A percentile compares a stretch with the other conserved stretches of the same genome.
Conservation (phyloP, 106 monocot genomes). For the Agapanthus africanus region DNA sequence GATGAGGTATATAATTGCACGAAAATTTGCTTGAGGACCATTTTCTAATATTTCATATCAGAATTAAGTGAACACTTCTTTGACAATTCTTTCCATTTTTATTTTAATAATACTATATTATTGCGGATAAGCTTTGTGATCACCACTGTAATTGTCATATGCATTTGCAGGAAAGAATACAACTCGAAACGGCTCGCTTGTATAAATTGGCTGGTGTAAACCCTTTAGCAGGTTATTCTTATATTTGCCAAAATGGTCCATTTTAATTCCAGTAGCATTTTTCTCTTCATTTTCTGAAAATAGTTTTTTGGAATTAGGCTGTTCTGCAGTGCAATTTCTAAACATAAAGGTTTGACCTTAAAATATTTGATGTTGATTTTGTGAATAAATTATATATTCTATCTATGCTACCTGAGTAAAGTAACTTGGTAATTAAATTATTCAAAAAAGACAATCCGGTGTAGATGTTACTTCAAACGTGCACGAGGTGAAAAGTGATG, state of each 20-base stretch:
- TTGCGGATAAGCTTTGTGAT: not conserved
- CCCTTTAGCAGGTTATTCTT: conserved; percentile 69
- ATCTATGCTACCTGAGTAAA: not conserved
- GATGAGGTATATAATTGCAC: too few species aligned
- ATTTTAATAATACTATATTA: not conserved
- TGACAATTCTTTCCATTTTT: not conserved
- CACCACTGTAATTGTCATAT: not conserved
- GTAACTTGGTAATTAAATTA: not conserved
- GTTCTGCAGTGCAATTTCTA: not conserved
- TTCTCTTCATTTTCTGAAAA: not conserved
- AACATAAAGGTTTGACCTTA: not conserved
- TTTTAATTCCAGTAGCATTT: not conserved
- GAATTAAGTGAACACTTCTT: not conserved
- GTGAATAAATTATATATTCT: not conserved
- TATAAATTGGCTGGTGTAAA: conserved; percentile 93
- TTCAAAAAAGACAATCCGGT: not conserved
- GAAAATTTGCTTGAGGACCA: too few species aligned
- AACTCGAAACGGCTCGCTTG: conserved; percentile 88
- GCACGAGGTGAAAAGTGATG: not conserved
- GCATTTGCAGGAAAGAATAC: conserved; percentile 81
- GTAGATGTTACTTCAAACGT: not conserved
- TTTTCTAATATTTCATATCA: too few species aligned
- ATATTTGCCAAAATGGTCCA: not conserved
- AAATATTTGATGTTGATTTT: not conserved
- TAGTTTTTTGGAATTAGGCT: not conserved